Conservation (phyloP, 805 yeast species). For the Hanseniaspora lachancei region DNA sequence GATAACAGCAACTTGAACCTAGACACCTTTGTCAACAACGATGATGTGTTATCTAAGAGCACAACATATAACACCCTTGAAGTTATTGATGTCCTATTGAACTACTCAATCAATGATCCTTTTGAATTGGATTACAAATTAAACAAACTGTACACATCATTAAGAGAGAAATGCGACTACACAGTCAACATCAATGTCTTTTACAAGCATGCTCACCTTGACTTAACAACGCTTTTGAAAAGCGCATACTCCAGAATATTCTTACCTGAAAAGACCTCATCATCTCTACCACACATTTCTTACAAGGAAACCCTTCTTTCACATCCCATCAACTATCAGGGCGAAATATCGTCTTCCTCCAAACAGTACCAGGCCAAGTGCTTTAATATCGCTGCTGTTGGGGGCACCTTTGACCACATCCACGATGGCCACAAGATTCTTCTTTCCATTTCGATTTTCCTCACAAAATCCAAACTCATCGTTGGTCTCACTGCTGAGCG, state of each 20-base stretch:
- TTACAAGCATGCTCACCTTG: background rate
- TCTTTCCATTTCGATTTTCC: constrained; percentile 51
- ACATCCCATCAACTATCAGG: background rate
- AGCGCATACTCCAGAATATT: background rate
- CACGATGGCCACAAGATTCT: constrained; percentile 92
- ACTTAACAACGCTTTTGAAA: background rate
- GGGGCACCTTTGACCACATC: constrained; percentile 94
- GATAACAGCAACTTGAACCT: background rate
- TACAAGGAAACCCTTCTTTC: background rate
- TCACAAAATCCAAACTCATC: constrained; percentile 34
- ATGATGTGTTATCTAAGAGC: background rate
- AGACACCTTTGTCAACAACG: background rate
- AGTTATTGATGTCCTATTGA: background rate
- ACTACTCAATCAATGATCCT: background rate
- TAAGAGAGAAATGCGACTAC: constrained; percentile 1
- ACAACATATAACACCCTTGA: background rate
- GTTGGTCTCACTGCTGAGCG: constrained; percentile 76
- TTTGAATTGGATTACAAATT: constrained; percentile 7
- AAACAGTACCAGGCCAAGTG: constrained; percentile 17
- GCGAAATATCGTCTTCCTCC: background rate
- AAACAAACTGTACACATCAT: background rate
- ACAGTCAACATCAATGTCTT: constrained; percentile 1
- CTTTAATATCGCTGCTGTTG: constrained; percentile 47
- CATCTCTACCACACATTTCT: background rate
- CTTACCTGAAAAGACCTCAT: background rate